Conservation (phyloP, 2,329 filamentous ascomycete genomes). For the Bertia moriformis region DNA sequence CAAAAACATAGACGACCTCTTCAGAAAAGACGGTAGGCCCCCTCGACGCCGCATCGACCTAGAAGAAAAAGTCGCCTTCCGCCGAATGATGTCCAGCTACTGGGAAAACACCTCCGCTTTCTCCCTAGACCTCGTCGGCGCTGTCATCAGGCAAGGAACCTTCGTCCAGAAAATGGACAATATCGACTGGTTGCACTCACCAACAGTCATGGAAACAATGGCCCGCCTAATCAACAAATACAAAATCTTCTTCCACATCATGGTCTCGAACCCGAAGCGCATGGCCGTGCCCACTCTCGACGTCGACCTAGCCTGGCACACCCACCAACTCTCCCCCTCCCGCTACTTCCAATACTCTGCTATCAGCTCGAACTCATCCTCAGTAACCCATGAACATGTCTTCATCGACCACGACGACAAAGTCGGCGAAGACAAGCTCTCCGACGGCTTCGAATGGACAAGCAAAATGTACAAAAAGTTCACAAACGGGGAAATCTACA, state of each 20-base stretch:
- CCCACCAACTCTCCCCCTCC: conserved; percentile 55
- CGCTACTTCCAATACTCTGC: conserved; percentile 49
- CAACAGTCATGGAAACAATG: conserved; percentile 49
- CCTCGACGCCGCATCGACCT: too few relatives aligned
- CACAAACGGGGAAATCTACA: conserved; percentile 51
- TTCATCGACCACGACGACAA: conserved; percentile 79
- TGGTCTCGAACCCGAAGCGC: conserved; percentile 26
- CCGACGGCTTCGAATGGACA: conserved; percentile 57
- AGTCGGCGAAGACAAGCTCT: conserved; percentile 53
- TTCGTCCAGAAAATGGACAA: conserved; percentile 62
- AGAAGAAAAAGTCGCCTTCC: conserved; percentile 28
- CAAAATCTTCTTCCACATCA: conserved; percentile 44
- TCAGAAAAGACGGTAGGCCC: conserved; percentile 8
- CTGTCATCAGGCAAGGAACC: conserved; percentile 49
- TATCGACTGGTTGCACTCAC: conserved; percentile 67
- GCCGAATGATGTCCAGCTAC: conserved; percentile 58
- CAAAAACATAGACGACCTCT: conserved; percentile 20
- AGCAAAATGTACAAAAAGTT: conserved; percentile 50
- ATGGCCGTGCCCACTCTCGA: conserved; percentile 59
- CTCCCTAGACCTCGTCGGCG: conserved; percentile 48
- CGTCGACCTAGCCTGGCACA: conserved; percentile 68
- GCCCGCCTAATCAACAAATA: conserved; percentile 50
- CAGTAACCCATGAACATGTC: too few relatives aligned
- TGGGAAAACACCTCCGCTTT: conserved; percentile 55
- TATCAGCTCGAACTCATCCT: conserved; percentile 20